Evolutionary conservation across 2,329 filamentous ascomycete genomes (phyloP), one percentile per base, ranked within the genome.

Genomic region (Fusarium continuum): DNA sequence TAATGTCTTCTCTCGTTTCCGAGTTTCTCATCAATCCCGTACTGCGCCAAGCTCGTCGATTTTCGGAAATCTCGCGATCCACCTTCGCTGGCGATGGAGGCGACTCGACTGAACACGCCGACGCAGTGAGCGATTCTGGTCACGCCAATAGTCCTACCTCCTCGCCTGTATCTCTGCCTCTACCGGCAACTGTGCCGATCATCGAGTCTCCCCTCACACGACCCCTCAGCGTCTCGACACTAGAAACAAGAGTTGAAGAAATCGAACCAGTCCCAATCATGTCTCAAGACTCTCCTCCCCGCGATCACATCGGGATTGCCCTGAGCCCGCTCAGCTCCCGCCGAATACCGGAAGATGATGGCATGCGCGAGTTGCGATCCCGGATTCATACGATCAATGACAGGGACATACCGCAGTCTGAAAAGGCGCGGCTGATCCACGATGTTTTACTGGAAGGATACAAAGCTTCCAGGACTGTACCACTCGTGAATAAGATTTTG

Each of bases 401-500:
- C 22, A 82, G 82, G 65, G 80, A 86, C 20, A 80, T 88, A 41
- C 75, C 83, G 4, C 80, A 82, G 36, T 73, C 80, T 7, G 87
- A 91, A 55, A 93, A 93, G 76, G 91, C 91, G 20, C 84, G 82
- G 57, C 78, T 89, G 69, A 88, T 94, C 75, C 91, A 94, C 73
- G 81, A 83, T 38, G 74, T 91, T 51, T 82, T 94, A 74, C 88
- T 87, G 48, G 89, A 92, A 72, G 84, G 85, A 32, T 92, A 93
- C 68, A 75, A 74, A 41, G 73, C 76, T n/a, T 77, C 78, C 9
- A 72, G 65, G 51, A 47, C 54, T 16, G 43, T 60, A 3, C 53
- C 58, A 14, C 55, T 69, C 22, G 31, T 62, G 35, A 64, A 61
- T 23, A 61, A 54, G 22, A 48, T 57, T 5, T 48, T 60, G 13